phyloP scores from a whole-genome alignment of 169 alveolate genomes.

The Eimeria maxima region DNA sequence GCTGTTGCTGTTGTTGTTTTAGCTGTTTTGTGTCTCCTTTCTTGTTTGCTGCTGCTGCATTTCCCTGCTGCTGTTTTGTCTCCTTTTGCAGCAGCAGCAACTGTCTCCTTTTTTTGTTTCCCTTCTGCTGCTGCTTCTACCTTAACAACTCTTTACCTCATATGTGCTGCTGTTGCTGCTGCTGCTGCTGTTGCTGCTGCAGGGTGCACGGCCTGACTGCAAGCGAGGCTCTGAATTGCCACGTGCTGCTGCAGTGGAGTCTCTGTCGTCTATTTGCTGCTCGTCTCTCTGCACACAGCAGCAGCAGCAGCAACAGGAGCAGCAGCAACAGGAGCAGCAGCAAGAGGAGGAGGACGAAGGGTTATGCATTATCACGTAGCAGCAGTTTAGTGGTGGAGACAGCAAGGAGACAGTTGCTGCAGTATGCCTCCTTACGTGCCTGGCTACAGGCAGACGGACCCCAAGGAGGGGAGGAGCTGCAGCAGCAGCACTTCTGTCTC shows the following conservation, averaged over 20 bases:
- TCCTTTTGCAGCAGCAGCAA: neutral
- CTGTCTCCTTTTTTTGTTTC: neutral
- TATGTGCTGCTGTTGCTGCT: neutral
- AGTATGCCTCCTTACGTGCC: neutral
- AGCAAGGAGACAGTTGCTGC: slow-evolving; percentile 34
- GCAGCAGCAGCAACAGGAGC: slow-evolving; percentile 31
- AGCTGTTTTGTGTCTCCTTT: neutral
- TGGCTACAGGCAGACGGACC: neutral
- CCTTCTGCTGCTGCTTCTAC: neutral
- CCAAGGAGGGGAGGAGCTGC: slow-evolving; percentile 22
- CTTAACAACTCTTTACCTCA: neutral
- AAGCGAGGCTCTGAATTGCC: slow-evolving; percentile 8
- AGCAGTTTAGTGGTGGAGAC: neutral
- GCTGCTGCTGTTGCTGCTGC: neutral
- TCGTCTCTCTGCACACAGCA: neutral
- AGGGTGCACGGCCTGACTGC: neutral
- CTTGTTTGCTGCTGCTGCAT: slow-evolving; percentile 14
- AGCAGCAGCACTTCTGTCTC: neutral
- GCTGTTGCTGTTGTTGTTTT: neutral
- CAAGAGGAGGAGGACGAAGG: neutral
- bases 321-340: slow-evolving; percentile 6
- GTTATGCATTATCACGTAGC: neutral
- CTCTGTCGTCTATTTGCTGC: neutral
- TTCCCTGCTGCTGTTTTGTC: neutral
- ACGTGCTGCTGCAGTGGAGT: slow-evolving; percentile 1